Conservation (phyloP, 2,329 filamentous ascomycete species). For the Pseudocercospora ulei region DNA sequence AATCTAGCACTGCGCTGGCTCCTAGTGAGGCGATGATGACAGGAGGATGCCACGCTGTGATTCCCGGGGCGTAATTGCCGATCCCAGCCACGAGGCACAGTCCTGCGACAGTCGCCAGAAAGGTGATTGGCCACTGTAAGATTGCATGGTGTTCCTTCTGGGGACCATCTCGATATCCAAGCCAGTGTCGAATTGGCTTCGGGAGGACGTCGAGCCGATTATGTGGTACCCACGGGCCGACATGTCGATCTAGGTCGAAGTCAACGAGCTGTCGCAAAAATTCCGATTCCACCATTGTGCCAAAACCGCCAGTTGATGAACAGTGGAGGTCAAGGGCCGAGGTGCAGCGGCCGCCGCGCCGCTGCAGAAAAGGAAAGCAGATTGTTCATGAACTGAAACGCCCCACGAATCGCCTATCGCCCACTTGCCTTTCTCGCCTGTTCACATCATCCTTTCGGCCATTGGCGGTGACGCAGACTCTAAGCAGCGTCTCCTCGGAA, state of each 20-base stretch:
- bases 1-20: conserved; percentile 42
- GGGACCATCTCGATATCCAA: conserved; percentile 42
- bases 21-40: conserved; percentile 40
- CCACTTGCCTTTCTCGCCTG: background rate
- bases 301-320: too few species aligned
- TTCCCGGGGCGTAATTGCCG: conserved; percentile 36
- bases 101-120: conserved; percentile 40
- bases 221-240: conserved; percentile 61
- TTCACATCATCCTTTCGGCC: conserved; percentile 5
- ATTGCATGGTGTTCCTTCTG: conserved; percentile 37
- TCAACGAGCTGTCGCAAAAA: conserved; percentile 34
- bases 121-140: conserved; percentile 38
- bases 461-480: conserved; percentile 4
- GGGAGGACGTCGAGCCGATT: conserved; percentile 58
- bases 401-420: background rate
- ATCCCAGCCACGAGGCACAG: conserved; percentile 38
- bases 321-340: too few species aligned
- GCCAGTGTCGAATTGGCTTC: conserved; percentile 54
- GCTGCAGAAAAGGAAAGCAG: background rate
- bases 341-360: too few species aligned
- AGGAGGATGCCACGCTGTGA: conserved; percentile 37
- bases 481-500: conserved; percentile 9
- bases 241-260: conserved; percentile 66
- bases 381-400: background rate
- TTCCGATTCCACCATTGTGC: conserved; percentile 12